Base-by-base conservation (phyloP, 768 basidiomycete genomes). In the Boletus vinaceobasis region DNA sequence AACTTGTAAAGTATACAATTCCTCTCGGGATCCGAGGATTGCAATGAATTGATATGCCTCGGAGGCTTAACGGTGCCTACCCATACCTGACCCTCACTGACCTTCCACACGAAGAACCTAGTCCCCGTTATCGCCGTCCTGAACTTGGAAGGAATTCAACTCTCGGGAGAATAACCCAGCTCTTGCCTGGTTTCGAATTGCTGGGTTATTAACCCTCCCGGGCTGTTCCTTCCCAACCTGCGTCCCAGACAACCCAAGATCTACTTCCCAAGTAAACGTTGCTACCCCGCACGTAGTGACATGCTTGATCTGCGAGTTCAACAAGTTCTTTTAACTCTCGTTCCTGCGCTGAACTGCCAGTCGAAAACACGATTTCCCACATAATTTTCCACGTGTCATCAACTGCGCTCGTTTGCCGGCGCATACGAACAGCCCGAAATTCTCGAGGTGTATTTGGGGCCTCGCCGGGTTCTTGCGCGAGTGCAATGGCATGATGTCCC, bases 211-310 rank as follows among this genome's bases (percentile, higher is more conserved):
- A 36, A 40, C 14, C 26, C 9, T 13, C 19, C 32, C 15, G 21
- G 5, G 29, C 15, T 19, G 36, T 38, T 40, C 46, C 48, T 19
- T 29, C 29, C n/a, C 11, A 42, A 11, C 61, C 62, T 7, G 46
- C 48, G 13, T 65, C 66, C 66, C 63, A 65, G 31, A 65, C 53
- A 42, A 55, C 33, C 66, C 64, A 65, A n/a, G 50, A 19, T 53
- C 50, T 57, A 21, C 13, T 7, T 19, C 60, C 62, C 13, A 64
- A 26, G 37, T 17, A 46, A 26, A 63, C 10, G 5, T 23, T 47
- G 31, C 31, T 32, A 27, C 50, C 55, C 14, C 26, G 39, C 5
- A 42, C 21, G 36, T 26, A 39, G 17, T 26, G 42, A 44, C 1
- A 48, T 10, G 10, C 44, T 47, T 44, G 53, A 47, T 53, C 31